Evolutionary conservation across 352 stramenopile species (phyloP).

Genomic region (Phytopythium mirpurense): DNA sequence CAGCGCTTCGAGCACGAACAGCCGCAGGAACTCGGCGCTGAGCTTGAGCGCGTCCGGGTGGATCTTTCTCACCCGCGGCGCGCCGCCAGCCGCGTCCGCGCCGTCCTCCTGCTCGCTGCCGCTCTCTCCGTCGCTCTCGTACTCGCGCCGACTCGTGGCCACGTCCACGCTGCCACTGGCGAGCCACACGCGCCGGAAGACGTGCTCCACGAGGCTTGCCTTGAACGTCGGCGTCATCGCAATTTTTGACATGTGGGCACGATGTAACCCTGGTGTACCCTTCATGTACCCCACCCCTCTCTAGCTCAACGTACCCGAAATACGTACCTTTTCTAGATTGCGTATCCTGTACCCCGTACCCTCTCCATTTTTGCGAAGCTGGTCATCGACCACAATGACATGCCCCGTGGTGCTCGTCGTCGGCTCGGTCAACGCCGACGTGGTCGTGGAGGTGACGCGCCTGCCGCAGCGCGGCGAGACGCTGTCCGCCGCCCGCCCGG

Average conservation of each 20-base stretch:
- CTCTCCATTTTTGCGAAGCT: too few species aligned
- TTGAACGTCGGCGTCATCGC: constrained; percentile 38
- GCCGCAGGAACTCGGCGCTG: constrained; percentile 63
- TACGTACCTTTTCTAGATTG: too few species aligned
- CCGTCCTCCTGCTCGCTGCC: constrained; percentile 44
- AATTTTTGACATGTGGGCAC: too few species aligned
- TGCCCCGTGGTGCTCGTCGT: constrained; percentile 46
- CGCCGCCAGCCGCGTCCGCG: constrained; percentile 5
- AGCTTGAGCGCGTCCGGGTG: constrained; percentile 67
- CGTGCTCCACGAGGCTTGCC: constrained; percentile 56
- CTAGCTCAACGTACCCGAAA: too few species aligned
- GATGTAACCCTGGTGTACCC: too few species aligned
- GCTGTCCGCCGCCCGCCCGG: constrained; percentile 36
- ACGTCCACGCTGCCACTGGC: constrained; percentile 18
- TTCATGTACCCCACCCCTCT: too few species aligned
- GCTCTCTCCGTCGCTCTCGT: constrained; percentile 24
- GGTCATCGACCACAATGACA: background rate
- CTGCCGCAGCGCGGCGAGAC: constrained; percentile 68
- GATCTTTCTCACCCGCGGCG: constrained; percentile 62
- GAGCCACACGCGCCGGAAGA: constrained; percentile 64
- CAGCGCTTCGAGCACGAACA: constrained; percentile 75
- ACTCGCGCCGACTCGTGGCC: background rate
- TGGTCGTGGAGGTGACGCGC: constrained; percentile 68
- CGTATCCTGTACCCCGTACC: too few species aligned
- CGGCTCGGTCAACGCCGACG: constrained; percentile 82